phyloP scores from a whole-genome alignment of 78 protist species.

The Cyanophora paradoxa region DNA sequence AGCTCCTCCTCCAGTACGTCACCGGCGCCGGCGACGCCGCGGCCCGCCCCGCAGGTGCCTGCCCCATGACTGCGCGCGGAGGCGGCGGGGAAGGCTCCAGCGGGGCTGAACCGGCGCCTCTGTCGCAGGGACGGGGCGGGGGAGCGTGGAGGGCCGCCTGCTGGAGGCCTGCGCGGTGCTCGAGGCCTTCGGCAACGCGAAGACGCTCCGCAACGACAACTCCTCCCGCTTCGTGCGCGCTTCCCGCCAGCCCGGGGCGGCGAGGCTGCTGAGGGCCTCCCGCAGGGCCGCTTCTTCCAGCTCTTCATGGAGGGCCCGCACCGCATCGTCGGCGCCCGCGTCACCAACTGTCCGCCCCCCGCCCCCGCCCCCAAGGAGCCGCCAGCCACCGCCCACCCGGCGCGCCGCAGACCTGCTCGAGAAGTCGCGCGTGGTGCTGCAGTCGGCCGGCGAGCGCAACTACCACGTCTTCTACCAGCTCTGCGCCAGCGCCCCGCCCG shows the following conservation, averaged over 20 bases:
- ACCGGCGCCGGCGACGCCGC: background rate
- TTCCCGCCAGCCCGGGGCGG: background rate
- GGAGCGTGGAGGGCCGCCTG: slow-evolving; percentile 2
- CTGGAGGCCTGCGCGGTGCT: background rate
- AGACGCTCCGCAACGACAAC: too few species aligned
- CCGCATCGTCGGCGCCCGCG: background rate
- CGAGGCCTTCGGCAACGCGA: too few species aligned
- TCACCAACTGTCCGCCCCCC: background rate
- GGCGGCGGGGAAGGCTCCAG: too few species aligned
- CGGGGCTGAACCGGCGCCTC: too few species aligned
- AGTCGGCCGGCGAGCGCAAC: slow-evolving; percentile 40
- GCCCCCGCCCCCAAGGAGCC: background rate
- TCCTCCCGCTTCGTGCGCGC: too few species aligned
- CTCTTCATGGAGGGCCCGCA: background rate
- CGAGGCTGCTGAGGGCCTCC: background rate
- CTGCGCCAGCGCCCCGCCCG: background rate
- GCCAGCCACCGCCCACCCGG: too few species aligned
- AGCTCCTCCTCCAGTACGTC: slow-evolving; percentile 1
- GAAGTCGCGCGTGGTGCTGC: slow-evolving; percentile 41
- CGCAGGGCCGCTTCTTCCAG: background rate
- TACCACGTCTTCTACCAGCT: slow-evolving; percentile 55
- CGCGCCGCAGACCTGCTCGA: slow-evolving; percentile 38
- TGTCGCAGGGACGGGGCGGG: too few species aligned
- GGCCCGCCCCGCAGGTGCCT: background rate
- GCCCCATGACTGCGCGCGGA: too few species aligned